Evolutionary conservation across 169 alveolate genomes (phyloP).

Genomic region (Cyclospora cayetanensis): DNA sequence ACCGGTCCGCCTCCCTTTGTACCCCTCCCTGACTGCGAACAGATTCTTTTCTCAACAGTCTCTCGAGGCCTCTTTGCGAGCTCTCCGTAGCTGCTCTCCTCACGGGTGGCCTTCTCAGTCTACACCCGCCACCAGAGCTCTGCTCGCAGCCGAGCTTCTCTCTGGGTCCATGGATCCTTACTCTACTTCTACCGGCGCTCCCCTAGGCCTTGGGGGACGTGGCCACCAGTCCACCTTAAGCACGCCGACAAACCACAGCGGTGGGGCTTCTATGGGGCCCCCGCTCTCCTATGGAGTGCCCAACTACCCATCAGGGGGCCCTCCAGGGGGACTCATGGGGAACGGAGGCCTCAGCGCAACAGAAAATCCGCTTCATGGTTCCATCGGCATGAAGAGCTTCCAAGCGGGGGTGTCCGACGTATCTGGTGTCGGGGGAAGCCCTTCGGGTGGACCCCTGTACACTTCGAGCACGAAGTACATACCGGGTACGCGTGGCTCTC

Average conservation of each 20-base stretch:
- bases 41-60: too few relatives aligned
- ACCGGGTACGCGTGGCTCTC: not conserved
- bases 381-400: not conserved
- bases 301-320: too few relatives aligned
- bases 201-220: not conserved
- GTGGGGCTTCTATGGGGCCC: not conserved
- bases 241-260: not conserved
- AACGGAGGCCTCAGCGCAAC: not conserved
- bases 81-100: too few relatives aligned
- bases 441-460: not conserved
- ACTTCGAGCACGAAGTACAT: not conserved
- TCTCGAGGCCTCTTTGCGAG: too few relatives aligned
- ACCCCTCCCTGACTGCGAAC: too few relatives aligned
- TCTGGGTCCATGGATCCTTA: conserved; percentile 33
- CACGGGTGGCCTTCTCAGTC: too few relatives aligned
- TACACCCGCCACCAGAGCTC: too few relatives aligned
- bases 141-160: too few relatives aligned
- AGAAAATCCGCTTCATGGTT: not conserved
- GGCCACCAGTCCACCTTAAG: not conserved
- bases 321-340: not conserved
- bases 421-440: not conserved
- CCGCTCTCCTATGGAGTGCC: too few relatives aligned
- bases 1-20: too few relatives aligned
- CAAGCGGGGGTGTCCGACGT: not conserved
- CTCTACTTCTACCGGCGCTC: not conserved